Percentiles rank a stretch among this genome's conserved stretches.
phyloP scores from a whole-genome alignment of 169 alveolate genomes.

The Blepharisma undulans region DNA sequence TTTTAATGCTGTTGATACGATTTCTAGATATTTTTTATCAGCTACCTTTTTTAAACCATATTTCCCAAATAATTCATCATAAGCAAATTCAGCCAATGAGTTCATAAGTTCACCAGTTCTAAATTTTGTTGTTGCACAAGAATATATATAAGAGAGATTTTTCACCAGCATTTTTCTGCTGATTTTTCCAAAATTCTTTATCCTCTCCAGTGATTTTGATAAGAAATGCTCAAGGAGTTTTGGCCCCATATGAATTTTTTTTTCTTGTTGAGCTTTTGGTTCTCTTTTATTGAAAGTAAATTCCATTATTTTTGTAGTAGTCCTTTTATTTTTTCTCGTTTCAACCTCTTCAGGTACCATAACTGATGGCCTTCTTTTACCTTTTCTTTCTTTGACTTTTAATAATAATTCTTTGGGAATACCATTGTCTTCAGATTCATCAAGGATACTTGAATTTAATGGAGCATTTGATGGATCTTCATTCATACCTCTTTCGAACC shows the following conservation, averaged over 20 bases:
- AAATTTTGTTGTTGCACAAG: neutral
- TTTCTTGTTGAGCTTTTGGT: neutral
- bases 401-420: neutral
- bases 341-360: neutral
- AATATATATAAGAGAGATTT: neutral
- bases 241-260: neutral
- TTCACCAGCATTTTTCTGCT: neutral
- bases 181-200: neutral
- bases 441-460: neutral
- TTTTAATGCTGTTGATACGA: slow-evolving; percentile 2
- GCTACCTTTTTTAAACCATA: slow-evolving; percentile 61
- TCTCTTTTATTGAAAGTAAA: neutral
- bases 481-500: neutral
- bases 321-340: neutral
- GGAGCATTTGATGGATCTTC: neutral
- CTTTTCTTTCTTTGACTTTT: neutral
- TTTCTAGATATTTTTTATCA: slow-evolving; percentile 46
- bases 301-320: neutral
- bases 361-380: neutral
- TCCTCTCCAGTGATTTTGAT: neutral
- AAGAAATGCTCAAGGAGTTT: neutral
- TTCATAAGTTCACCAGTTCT: neutral
- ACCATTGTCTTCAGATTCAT: neutral
- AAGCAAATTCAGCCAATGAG: slow-evolving; percentile 35
- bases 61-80: slow-evolving; percentile 49